phyloP scores from a whole-genome alignment of 495 filamentous ascomycete species.

The Gamarada debralockiae region DNA sequence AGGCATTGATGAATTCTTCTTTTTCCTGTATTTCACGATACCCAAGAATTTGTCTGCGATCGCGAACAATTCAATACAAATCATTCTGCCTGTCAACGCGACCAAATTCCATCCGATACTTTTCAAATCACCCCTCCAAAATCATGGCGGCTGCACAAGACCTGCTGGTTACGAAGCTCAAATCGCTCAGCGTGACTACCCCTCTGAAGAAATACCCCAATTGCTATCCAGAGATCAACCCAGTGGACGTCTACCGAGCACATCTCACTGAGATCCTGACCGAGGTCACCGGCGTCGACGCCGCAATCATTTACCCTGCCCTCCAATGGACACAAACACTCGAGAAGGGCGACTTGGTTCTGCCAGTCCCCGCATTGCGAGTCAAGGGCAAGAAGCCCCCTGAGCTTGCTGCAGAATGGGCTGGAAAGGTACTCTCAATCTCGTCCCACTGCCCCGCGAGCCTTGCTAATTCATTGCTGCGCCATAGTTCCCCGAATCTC shows the following conservation, averaged over 20 bases:
- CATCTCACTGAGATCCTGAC: conserved; percentile 73
- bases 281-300: conserved; percentile 68
- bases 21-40: conserved; percentile 8
- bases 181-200: conserved; percentile 29
- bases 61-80: background rate
- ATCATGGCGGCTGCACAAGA: conserved; percentile 10
- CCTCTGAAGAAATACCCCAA: conserved; percentile 41
- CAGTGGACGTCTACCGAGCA: conserved; percentile 81
- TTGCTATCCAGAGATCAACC: conserved; percentile 69
- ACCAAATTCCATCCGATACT: background rate
- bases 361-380: conserved; percentile 75
- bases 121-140: background rate
- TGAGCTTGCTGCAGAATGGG: conserved; percentile 68
- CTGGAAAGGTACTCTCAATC: conserved; percentile 49
- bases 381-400: conserved; percentile 79
- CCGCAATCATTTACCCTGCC: conserved; percentile 70
- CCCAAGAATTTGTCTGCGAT: conserved; percentile 2
- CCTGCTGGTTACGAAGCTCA: conserved; percentile 24
- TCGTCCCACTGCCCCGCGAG: background rate
- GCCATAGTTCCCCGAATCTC: conserved; percentile 66
- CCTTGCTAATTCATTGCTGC: background rate
- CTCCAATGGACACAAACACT: conserved; percentile 78
- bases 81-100: background rate
- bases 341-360: conserved; percentile 84
- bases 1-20: conserved; percentile 21